These are phyloP conservation scores for Cadophora sp. DNA, from an alignment of 2,329 filamentous ascomycete genomes.

Conservation along the genomic window DNA sequence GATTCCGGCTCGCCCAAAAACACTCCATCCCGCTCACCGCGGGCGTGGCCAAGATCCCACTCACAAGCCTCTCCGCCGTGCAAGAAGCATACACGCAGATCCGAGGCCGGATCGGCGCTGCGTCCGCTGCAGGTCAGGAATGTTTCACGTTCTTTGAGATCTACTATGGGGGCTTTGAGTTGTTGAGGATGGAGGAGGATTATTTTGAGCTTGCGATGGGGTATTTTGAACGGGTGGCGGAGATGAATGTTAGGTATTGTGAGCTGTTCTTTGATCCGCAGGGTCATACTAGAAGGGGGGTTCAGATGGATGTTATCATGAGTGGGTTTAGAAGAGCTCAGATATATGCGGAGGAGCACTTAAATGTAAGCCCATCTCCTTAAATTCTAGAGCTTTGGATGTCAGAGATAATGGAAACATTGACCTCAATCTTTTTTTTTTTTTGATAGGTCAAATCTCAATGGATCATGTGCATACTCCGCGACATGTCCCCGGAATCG, in stretches of 20 bases:
- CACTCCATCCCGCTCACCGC: constrained; percentile 56
- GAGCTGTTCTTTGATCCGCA: constrained; percentile 84
- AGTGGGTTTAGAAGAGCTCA: constrained; percentile 66
- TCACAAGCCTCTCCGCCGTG: constrained; percentile 25
- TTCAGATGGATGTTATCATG: constrained; percentile 67
- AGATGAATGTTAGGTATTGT: constrained; percentile 71
- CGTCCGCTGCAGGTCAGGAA: constrained; percentile 20
- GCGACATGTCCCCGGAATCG: constrained; percentile 68
- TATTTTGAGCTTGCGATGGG: constrained; percentile 74
- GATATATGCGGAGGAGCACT: constrained; percentile 60
- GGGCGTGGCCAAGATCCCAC: constrained; percentile 21
- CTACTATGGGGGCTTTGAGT: constrained; percentile 77
- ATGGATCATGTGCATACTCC: constrained; percentile 74
- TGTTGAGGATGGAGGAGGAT: constrained; percentile 66
- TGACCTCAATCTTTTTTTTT: constrained; percentile 8
- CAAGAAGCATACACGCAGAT: constrained; percentile 30
- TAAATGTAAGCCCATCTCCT: constrained; percentile 58
- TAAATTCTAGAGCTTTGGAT: background rate
- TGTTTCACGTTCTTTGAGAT: constrained; percentile 65
- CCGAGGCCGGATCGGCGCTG: constrained; percentile 30
- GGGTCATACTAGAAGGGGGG: constrained; percentile 69
- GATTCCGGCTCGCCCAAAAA: constrained; percentile 70
- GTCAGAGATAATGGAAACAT: too few relatives aligned
- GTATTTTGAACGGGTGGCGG: constrained; percentile 70
- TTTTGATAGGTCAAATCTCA: constrained; percentile 50